Conservation (phyloP, 2,329 filamentous ascomycete species). For the Didymellaceae sp. region DNA sequence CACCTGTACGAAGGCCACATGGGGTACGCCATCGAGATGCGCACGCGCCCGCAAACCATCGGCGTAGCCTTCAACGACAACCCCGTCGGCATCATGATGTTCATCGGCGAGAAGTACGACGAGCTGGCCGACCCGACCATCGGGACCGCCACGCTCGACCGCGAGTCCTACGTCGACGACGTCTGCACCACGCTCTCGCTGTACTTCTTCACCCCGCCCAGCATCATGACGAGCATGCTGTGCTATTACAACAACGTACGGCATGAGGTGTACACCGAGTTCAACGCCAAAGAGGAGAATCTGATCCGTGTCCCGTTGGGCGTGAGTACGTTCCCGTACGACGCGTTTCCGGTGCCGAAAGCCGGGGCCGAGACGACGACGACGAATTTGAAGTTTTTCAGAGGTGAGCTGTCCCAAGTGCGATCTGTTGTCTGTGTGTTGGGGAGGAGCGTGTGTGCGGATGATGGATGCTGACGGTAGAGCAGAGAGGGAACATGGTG, state of each 20-base stretch:
- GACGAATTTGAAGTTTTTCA: conserved; percentile 49
- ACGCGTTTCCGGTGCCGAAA: conserved; percentile 47
- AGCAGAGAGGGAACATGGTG: conserved; percentile 29
- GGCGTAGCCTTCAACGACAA: conserved; percentile 53
- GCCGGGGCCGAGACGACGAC: conserved; percentile 45
- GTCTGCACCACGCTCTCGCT: conserved; percentile 34
- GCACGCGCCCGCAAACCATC: conserved; percentile 53
- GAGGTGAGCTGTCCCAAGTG: conserved; percentile 19
- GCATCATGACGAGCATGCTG: conserved; percentile 47
- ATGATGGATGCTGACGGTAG: conserved; percentile 16
- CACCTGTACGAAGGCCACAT: conserved; percentile 47
- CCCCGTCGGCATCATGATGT: conserved; percentile 54
- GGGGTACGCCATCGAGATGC: conserved; percentile 53
- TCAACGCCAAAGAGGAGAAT: conserved; percentile 46
- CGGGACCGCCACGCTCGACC: conserved; percentile 37
- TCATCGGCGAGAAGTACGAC: conserved; percentile 54
- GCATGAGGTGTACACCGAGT: conserved; percentile 49
- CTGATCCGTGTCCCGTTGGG: conserved; percentile 48
- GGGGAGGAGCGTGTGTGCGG: too few relatives aligned
- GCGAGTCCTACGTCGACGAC: conserved; percentile 39
- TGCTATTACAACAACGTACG: conserved; percentile 50
- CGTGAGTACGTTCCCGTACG: conserved; percentile 48
- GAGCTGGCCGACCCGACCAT: conserved; percentile 46
- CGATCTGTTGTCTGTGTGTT: too few relatives aligned
- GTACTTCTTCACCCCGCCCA: conserved; percentile 49